Percentiles rank a stretch among this genome's conserved stretches.
These are phyloP conservation scores for Aureoboletus auriporus DNA, from an alignment of 768 basidiomycete species.

Conservation along the genomic window DNA sequence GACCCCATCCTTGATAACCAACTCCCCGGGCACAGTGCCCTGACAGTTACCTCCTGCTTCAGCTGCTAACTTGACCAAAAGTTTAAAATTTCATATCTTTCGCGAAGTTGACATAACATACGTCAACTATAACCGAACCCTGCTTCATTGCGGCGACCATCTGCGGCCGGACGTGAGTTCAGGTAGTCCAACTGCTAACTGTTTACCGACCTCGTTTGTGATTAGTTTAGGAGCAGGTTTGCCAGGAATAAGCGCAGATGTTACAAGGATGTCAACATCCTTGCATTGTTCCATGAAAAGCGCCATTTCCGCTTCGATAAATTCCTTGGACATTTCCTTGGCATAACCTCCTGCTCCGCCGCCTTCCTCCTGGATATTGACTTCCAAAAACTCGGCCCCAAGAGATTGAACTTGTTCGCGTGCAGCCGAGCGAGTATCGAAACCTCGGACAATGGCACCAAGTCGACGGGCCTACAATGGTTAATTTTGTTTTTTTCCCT, in stretches of 20 bases:
- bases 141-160: constrained; percentile 92
- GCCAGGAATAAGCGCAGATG: constrained; percentile 84
- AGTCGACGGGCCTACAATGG: constrained; percentile 62
- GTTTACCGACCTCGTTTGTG: constrained; percentile 50
- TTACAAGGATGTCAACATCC: constrained; percentile 87
- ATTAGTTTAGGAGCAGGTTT: constrained; percentile 84
- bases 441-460: constrained; percentile 85
- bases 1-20: constrained; percentile 68
- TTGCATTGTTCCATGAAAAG: constrained; percentile 85
- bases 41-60: constrained; percentile 91
- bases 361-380: constrained; percentile 75
- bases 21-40: constrained; percentile 73
- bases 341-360: constrained; percentile 83
- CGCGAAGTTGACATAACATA: constrained; percentile 12
- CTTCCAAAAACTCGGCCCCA: constrained; percentile 88
- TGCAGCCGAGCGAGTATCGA: constrained; percentile 81
- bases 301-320: constrained; percentile 84
- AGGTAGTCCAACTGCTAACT: not conserved
- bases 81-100: constrained; percentile 11
- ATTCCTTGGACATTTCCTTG: constrained; percentile 88
- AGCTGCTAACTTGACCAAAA: constrained; percentile 46
- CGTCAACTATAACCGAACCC: constrained; percentile 84
- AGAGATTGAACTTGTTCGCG: constrained; percentile 88
- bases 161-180: constrained; percentile 22
- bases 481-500: not conserved